phyloP scores from a whole-genome alignment of 371 early-diverging fungal species.

The Parasitella parasitica region DNA sequence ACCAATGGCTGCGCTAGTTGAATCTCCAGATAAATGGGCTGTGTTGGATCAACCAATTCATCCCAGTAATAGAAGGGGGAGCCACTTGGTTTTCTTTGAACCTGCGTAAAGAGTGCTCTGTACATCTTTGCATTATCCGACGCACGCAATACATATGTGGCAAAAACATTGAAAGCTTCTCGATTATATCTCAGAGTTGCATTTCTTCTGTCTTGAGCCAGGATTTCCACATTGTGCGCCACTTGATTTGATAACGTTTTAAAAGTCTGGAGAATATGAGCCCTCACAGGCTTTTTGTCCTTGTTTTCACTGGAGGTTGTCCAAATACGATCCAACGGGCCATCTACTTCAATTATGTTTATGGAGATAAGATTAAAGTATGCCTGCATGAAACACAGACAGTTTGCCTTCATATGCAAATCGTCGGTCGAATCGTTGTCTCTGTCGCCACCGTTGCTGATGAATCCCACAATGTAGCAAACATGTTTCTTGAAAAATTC shows the following conservation, averaged over 20 bases:
- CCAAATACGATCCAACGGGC: neutral
- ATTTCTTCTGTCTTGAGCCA: neutral
- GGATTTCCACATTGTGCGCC: neutral
- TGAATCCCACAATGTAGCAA: conserved; percentile 42
- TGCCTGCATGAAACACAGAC: conserved; percentile 47
- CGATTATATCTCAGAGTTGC: conserved; percentile 43
- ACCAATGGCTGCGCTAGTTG: conserved; percentile 31
- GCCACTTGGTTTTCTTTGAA: too few relatives aligned
- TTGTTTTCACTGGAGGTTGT: neutral
- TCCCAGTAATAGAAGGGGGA: too few relatives aligned
- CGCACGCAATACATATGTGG: conserved; percentile 57
- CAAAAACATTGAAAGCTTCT: conserved; percentile 61
- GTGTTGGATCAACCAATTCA: conserved; percentile 50
- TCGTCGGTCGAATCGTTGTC: neutral
- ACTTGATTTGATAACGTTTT: neutral
- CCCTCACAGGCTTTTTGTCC: neutral
- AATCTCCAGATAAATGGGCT: conserved; percentile 8
- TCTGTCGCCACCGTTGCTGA: conserved; percentile 5
- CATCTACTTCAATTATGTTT: neutral
- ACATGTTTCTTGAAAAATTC: conserved; percentile 55
- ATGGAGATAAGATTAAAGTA: conserved; percentile 32
- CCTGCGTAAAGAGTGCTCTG: conserved; percentile 47
- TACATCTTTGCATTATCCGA: conserved; percentile 45
- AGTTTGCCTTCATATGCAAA: conserved; percentile 32
- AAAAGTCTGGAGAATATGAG: neutral